Base-by-base conservation (phyloP, 163 green algal genomes). In the Coccomyxa subellipsoidea region DNA sequence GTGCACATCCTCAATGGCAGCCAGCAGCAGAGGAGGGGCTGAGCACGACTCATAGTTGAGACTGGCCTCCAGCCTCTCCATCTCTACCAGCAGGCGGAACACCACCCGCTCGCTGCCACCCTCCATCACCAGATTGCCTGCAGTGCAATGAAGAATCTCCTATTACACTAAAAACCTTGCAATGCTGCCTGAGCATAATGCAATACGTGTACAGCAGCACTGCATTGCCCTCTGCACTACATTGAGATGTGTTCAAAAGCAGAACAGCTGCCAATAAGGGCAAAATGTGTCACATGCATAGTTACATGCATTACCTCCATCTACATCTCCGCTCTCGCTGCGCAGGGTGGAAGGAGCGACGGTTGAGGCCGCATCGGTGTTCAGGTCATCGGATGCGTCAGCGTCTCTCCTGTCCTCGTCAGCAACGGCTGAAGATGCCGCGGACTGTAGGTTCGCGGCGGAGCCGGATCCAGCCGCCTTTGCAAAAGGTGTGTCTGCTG, bases 1-100 rank as follows among this genome's bases (percentile, higher is more conserved):
- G 15, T 29, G n/a, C 9, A 84, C 70, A 32, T 77, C 81, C 66
- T 88, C 81, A 23, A 88, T 80, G 35, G 78, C 82, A 25, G 82
- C 70, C 34, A 84, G 69, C 12, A 70, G 82, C 71, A 89, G 71
- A 5, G 85, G 80, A 0, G 80, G 77, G 21, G 82, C 77, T 31
- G 21, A 40, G 25, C 29, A 54, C 0, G 79, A 83, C 77, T 93
- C 90, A 37, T 93, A 93, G 76, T 92, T 88, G 0, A 92, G 47
- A 9, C 69, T 29, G 27, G 87, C 84, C 79, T 90, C 83, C 73
- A 93, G 87, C 81, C 88, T 81, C 54, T 87, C 79, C 40, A 93
- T 39, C 81, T 90, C 82, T 37, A 90, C 77, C 37, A 78, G 53
- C 80, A 91, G 73, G 37, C 83, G 79, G 85, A 89, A 90, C 7